phyloP scores from a whole-genome alignment of 2,329 filamentous ascomycete species.

The Phialocephala subalpina region DNA sequence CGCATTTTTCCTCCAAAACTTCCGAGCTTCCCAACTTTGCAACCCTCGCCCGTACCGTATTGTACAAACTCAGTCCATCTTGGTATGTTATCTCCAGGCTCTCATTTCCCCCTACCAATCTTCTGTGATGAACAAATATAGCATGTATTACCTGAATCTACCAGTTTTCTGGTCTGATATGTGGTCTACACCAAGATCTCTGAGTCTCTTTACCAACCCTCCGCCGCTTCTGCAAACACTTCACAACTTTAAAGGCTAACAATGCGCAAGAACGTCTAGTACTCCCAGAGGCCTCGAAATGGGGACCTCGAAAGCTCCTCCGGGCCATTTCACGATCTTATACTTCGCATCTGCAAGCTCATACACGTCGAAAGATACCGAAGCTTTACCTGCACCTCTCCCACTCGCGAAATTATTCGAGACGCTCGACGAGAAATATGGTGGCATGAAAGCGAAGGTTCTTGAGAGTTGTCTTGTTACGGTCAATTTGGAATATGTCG shows the following conservation, averaged over 20 bases:
- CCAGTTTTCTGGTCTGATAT: conserved; percentile 58
- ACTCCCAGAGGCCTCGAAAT: neutral
- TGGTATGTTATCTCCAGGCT: conserved; percentile 29
- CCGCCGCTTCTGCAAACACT: conserved; percentile 2
- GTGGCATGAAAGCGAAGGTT: conserved; percentile 73
- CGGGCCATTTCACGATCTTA: conserved; percentile 77
- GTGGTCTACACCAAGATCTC: conserved; percentile 75
- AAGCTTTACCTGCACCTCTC: conserved; percentile 72
- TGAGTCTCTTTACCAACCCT: conserved; percentile 51
- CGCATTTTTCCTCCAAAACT: neutral
- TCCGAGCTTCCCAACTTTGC: neutral
- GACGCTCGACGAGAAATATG: conserved; percentile 73
- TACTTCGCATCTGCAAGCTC: conserved; percentile 83
- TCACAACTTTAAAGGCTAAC: conserved; percentile 20
- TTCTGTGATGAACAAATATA: conserved; percentile 48
- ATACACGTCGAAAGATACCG: conserved; percentile 72
- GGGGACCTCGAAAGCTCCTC: neutral
- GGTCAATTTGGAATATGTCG: conserved; percentile 83
- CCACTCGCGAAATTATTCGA: conserved; percentile 68
- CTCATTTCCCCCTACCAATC: neutral
- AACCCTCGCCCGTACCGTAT: neutral
- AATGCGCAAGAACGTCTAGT: neutral
- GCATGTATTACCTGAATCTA: conserved; percentile 53
- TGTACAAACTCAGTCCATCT: neutral
- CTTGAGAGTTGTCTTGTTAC: conserved; percentile 79